Evolutionary conservation across 371 early-diverging fungal genomes (phyloP).

Genomic region (Mortierella sp.): DNA sequence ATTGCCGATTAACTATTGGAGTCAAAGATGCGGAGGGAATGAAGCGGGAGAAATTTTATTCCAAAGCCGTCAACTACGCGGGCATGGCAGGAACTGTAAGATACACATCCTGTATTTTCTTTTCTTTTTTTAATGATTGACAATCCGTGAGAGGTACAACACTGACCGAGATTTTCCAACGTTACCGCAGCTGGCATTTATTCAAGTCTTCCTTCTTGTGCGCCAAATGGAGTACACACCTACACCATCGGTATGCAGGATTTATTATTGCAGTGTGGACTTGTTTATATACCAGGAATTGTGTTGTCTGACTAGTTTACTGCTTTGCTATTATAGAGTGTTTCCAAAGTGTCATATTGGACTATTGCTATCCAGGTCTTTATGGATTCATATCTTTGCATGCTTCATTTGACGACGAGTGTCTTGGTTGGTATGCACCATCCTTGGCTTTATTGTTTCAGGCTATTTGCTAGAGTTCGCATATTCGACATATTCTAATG

Average conservation of each 20-base stretch:
- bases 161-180: not conserved
- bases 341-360: conserved; percentile 83
- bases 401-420: conserved; percentile 74
- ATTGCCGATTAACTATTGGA: conserved; percentile 64
- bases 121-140: not conserved
- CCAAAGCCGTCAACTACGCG: conserved; percentile 69
- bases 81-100: conserved; percentile 62
- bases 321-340: conserved; percentile 57
- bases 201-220: conserved; percentile 72
- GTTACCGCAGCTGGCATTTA: conserved; percentile 56
- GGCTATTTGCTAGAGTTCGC: not conserved
- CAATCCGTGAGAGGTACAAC: not conserved
- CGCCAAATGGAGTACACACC: conserved; percentile 82
- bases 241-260: conserved; percentile 77
- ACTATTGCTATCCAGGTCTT: conserved; percentile 78
- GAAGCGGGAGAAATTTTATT: conserved; percentile 66
- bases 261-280: not conserved
- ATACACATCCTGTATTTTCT: not conserved
- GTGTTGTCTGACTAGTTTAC: not conserved
- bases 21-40: conserved; percentile 62
- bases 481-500: not conserved
- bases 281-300: not conserved
- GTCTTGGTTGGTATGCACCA: conserved; percentile 57
- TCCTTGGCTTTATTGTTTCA: not conserved
- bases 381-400: conserved; percentile 78